Base-by-base conservation (phyloP, 1,284 basidiomycete genomes). In the Grifola frondosa region DNA sequence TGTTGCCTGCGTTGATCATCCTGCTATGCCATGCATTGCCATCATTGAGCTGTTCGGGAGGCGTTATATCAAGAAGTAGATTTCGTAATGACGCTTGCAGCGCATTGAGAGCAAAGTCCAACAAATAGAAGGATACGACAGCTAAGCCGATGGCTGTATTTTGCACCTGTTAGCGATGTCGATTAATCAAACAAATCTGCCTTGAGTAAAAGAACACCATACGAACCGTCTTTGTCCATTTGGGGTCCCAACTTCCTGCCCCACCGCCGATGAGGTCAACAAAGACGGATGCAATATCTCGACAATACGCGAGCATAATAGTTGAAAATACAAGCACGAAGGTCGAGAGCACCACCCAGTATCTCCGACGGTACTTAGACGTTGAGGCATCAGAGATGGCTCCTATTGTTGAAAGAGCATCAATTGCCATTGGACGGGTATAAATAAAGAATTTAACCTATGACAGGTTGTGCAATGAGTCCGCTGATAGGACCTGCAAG, bases 11-110 rank as follows among this genome's bases (percentile, higher is more conserved):
- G 61, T 97, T 92, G 35, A 84, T 87, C 88, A 97, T 95, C 44
- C 92, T 77, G 13, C 94, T 91, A 56, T 97, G 93, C 95, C 96
- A 99, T n/a, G 96, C 96, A 68, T 97, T 99, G 6, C 89, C 94
- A 12, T 84, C 77, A 51, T 87, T 93, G 25, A 97, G 79, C 65
- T 98, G 94, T 50, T 87, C 78, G 4, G 85, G 78, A 4, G 93
- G 93, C 0, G 91, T 84, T 33, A 94, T 71, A 63, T 99, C 96
- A 45, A 99, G 76, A 11, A 97, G 77, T 17, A 99, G 79, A 60
- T 97, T 97, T 25, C 95, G 78, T 16, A 96, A 70, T 3, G 93
- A 93, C 1, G 93, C 94, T 76, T 97, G 94, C 32, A 97, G 70
- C 3, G 90, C 91, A 63, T 99, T 99, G 48, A 99, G 76, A 7